Conservation (phyloP, 176 grass and related monocot genomes). For the Carex myosuroides region DNA sequence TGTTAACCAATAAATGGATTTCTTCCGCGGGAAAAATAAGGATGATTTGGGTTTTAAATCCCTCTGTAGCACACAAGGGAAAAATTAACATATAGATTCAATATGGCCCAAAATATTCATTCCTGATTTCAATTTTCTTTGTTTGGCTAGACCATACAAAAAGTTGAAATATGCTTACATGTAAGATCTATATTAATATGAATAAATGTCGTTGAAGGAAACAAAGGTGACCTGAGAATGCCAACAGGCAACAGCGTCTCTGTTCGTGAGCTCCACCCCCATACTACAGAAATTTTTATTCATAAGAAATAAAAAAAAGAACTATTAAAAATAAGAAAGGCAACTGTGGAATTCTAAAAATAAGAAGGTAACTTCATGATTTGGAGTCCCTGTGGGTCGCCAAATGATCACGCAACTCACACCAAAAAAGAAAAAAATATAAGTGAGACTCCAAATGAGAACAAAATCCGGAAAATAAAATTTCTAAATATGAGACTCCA, state of each 20-base stretch:
- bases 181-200: not conserved
- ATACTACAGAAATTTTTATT: not conserved
- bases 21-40: not conserved
- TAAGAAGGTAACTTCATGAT: too few relatives aligned
- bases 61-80: not conserved
- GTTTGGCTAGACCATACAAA: not conserved
- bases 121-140: not conserved
- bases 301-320: too few relatives aligned
- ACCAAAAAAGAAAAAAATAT: too few relatives aligned
- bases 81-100: not conserved
- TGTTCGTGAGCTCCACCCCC: not conserved
- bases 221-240: not conserved
- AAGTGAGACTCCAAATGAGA: too few relatives aligned
- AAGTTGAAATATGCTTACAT: not conserved
- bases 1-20: not conserved
- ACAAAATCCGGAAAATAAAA: too few relatives aligned
- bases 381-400: too few relatives aligned
- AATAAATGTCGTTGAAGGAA: not conserved
- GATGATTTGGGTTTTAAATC: not conserved
- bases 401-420: too few relatives aligned
- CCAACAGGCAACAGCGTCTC: not conserved
- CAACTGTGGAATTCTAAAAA: too few relatives aligned
- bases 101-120: not conserved
- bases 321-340: too few relatives aligned
- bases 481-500: too few relatives aligned